Percentiles rank a stretch among this genome's conserved stretches.
Evolutionary conservation across 129 eudicot genomes (phyloP).

Genomic region (Silybum marianum): DNA sequence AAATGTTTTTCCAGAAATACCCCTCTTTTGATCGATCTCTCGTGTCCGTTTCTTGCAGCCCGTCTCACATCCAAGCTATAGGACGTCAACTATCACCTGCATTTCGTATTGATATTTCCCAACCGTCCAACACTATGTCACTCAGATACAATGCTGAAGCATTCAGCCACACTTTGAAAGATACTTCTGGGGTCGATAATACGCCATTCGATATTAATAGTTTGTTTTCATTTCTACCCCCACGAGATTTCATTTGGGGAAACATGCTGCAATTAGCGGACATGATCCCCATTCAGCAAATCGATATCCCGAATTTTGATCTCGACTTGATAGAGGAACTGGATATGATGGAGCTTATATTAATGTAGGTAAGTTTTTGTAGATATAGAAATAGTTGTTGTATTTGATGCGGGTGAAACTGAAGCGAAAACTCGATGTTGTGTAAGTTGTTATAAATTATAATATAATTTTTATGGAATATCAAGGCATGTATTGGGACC

Average conservation of each 20-base stretch:
- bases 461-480: too few relatives aligned
- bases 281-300: slow-evolving; percentile 28
- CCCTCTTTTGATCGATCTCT: not conserved
- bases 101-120: slow-evolving; percentile 35
- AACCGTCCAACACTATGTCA: slow-evolving; percentile 39
- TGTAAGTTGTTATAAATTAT: too few relatives aligned
- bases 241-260: slow-evolving; percentile 31
- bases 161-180: slow-evolving; percentile 18
- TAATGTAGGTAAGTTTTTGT: slow-evolving; percentile 2
- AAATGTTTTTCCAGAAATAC: not conserved
- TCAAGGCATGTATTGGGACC: not conserved
- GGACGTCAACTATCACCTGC: slow-evolving; percentile 60
- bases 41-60: slow-evolving; percentile 35
- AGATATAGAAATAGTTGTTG: not conserved
- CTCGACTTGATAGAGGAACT: too few relatives aligned
- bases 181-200: slow-evolving; percentile 7
- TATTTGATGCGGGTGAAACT: too few relatives aligned
- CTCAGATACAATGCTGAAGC: slow-evolving; percentile 47
- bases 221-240: slow-evolving; percentile 18
- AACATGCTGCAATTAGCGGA: slow-evolving; percentile 34
- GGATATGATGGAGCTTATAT: slow-evolving; percentile 9
- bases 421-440: not conserved
- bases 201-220: slow-evolving; percentile 23
- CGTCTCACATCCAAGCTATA: slow-evolving; percentile 51
- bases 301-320: not conserved